Conservation (phyloP, 2,329 filamentous ascomycete genomes). For the Parascedosporium putredinis region DNA sequence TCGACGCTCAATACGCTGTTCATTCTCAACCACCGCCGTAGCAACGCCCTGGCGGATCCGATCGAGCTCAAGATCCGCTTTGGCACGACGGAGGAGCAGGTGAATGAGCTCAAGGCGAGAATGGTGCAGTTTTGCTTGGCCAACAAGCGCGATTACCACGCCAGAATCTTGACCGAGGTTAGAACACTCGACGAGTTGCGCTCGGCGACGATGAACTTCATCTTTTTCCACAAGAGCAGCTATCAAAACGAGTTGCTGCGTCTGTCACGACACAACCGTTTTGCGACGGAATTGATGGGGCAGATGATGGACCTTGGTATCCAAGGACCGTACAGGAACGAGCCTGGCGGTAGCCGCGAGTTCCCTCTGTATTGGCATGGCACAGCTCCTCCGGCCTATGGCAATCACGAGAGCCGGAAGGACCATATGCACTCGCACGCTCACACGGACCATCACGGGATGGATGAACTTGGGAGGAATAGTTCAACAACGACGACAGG, state of each 20-base stretch:
- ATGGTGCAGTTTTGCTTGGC: slow-evolving; percentile 73
- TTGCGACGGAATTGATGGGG: slow-evolving; percentile 83
- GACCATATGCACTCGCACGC: neutral
- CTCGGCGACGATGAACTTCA: slow-evolving; percentile 77
- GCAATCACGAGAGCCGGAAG: neutral
- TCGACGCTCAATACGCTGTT: slow-evolving; percentile 86
- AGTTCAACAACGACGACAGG: slow-evolving; percentile 5
- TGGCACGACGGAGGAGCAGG: slow-evolving; percentile 72
- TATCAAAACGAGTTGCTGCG: slow-evolving; percentile 92
- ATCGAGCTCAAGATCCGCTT: slow-evolving; percentile 79
- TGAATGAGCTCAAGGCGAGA: slow-evolving; percentile 68
- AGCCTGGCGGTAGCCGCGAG: slow-evolving; percentile 59
- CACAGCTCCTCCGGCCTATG: slow-evolving; percentile 21
- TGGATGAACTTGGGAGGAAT: neutral
- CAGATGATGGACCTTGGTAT: slow-evolving; percentile 77
- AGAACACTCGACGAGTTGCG: slow-evolving; percentile 71
- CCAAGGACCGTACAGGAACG: slow-evolving; percentile 55
- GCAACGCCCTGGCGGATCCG: slow-evolving; percentile 77
- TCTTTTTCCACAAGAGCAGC: slow-evolving; percentile 97
- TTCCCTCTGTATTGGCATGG: slow-evolving; percentile 49
- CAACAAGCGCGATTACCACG: slow-evolving; percentile 84
- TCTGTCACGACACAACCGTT: slow-evolving; percentile 84
- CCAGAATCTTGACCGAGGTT: slow-evolving; percentile 78
- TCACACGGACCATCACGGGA: neutral
- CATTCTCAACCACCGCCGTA: slow-evolving; percentile 88